Percentiles rank a stretch among this genome's conserved stretches.
Conservation (phyloP, 2,329 filamentous ascomycete genomes). For the Microdochium bolleyi region DNA sequence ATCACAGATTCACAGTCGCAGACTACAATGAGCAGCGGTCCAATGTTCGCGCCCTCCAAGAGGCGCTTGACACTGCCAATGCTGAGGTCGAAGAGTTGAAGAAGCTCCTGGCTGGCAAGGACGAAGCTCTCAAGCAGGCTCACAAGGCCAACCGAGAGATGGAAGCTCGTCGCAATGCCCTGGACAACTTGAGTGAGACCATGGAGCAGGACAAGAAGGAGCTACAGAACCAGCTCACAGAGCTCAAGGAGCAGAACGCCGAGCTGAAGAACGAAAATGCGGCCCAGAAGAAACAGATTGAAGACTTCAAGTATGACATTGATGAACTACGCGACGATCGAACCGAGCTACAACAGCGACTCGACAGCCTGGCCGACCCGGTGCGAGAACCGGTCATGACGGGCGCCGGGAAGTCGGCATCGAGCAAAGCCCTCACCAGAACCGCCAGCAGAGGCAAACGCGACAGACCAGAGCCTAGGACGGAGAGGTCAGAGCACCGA, state of each 20-base stretch:
- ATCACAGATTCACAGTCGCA: constrained; percentile 15
- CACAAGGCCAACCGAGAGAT: constrained; percentile 7
- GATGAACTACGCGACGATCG: constrained; percentile 7
- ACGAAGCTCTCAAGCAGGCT: constrained; percentile 6
- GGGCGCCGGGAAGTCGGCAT: constrained; percentile 3
- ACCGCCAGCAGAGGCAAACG: not conserved
- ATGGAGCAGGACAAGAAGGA: not conserved
- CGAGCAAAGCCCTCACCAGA: not conserved
- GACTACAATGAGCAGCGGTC: constrained; percentile 10
- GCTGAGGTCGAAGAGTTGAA: constrained; percentile 9
- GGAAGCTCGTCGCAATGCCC: constrained; percentile 2
- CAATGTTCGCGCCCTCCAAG: constrained; percentile 10
- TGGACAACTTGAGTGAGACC: not conserved
- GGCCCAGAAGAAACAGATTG: not conserved
- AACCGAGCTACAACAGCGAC: constrained; percentile 6
- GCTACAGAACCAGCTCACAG: not conserved
- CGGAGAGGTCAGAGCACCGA: not conserved
- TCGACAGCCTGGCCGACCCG: constrained; percentile 1
- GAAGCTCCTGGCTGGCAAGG: constrained; percentile 5
- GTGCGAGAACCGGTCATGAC: constrained; percentile 1
- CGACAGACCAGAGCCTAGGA: not conserved
- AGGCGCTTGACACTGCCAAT: constrained; percentile 10
- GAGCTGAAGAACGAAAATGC: not conserved
- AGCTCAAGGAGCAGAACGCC: not conserved
- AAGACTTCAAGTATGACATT: not conserved